A percentile compares a stretch with the other conserved stretches of the same genome.
Evolutionary conservation across 306 rosid genomes (phyloP).

Genomic region (Purshia tridentata): DNA sequence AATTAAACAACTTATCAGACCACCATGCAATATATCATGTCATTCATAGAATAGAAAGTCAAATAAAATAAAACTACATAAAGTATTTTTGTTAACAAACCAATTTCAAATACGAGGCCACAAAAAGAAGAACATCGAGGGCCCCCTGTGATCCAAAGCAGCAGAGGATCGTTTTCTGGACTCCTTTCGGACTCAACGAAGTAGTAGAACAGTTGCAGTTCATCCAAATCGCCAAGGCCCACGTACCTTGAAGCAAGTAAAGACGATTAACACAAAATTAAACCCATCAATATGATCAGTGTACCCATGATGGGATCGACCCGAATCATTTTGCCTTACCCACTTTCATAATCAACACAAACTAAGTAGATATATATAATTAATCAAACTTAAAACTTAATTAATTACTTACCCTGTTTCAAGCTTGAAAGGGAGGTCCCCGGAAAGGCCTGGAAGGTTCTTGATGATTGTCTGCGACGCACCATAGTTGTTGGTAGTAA

Average conservation of each 20-base stretch:
- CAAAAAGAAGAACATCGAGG: constrained; percentile 36
- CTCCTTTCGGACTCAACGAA: constrained; percentile 33
- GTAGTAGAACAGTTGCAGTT: constrained; percentile 44
- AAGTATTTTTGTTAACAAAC: too few relatives aligned
- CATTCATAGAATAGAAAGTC: too few relatives aligned
- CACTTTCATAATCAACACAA: too few relatives aligned
- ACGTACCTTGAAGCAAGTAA: constrained; percentile 25
- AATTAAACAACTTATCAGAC: background rate
- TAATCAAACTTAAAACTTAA: too few relatives aligned
- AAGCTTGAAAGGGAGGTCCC: constrained; percentile 29
- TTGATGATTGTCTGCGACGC: constrained; percentile 11
- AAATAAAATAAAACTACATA: too few relatives aligned
- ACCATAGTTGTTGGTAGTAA: too few relatives aligned
- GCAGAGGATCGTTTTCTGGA: constrained; percentile 34
- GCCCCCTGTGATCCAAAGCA: constrained; percentile 43
- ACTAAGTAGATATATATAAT: too few relatives aligned
- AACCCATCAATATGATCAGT: too few relatives aligned
- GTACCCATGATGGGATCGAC: too few relatives aligned
- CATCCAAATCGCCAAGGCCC: constrained; percentile 35
- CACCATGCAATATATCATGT: too few relatives aligned
- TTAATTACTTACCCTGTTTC: constrained; percentile 16
- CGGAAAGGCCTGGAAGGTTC: constrained; percentile 20
- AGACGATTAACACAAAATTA: too few relatives aligned
- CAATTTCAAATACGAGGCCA: constrained; percentile 31
- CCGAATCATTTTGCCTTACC: too few relatives aligned